Evolutionary conservation across 805 yeast species (phyloP).

Genomic region (Yueomyces sp.): DNA sequence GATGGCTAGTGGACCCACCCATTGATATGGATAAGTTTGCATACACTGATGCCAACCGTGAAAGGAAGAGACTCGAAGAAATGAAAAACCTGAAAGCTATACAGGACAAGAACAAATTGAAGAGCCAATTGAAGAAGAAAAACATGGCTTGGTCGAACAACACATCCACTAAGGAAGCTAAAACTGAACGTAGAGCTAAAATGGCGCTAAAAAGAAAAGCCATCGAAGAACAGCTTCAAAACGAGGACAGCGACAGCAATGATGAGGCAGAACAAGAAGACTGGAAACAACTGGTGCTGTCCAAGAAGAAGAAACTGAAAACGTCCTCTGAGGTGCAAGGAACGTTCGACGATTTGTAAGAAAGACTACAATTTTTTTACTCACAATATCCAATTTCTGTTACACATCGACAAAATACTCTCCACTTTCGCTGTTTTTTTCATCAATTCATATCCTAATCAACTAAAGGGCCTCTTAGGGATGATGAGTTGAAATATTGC

Average conservation of each 20-base stretch:
- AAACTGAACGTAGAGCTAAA: conserved; percentile 52
- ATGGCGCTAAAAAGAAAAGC: conserved; percentile 43
- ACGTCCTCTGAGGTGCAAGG: conserved; percentile 32
- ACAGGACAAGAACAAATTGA: conserved; percentile 24
- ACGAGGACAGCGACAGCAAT: conserved; percentile 30
- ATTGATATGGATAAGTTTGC: conserved; percentile 57
- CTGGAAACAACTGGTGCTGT: conserved; percentile 76
- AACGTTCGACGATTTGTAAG: conserved; percentile 44
- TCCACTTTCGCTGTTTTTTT: no score
- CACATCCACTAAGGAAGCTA: conserved; percentile 45
- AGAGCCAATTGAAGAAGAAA: conserved; percentile 34
- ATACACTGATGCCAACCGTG: conserved; percentile 52
- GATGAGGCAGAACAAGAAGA: conserved; percentile 42
- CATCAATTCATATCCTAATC: no score
- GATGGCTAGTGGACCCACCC: conserved; percentile 51
- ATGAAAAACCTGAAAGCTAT: conserved; percentile 32
- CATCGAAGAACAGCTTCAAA: conserved; percentile 35
- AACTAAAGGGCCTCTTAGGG: no score
- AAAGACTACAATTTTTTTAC: background rate
- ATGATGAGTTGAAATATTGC: no score
- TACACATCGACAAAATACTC: no score
- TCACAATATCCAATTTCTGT: no score
- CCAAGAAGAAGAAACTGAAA: conserved; percentile 46
- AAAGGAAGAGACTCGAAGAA: conserved; percentile 45
- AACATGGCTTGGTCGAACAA: conserved; percentile 78